phyloP scores from a whole-genome alignment of 345 rosid genomes.

The Rhodamnia rubescens region DNA sequence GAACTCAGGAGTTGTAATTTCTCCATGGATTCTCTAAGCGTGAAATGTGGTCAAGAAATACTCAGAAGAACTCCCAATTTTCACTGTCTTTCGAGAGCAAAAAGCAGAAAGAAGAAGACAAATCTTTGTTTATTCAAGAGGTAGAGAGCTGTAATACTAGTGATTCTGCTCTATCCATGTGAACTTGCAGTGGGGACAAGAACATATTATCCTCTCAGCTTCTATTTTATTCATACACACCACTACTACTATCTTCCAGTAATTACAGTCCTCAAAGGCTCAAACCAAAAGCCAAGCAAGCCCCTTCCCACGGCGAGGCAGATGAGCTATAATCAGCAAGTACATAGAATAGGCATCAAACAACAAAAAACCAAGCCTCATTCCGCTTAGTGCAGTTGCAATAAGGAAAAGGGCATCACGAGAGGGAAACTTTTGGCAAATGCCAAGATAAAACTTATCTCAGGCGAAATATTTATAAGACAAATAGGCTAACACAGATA shows the following conservation, averaged over 20 bases:
- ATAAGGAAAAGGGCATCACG: not conserved
- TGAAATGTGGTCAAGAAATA: conserved; percentile 57
- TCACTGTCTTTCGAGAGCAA: not conserved
- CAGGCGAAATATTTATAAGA: not conserved
- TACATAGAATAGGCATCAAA: not conserved
- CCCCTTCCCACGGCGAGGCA: not conserved
- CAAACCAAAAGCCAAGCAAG: not conserved
- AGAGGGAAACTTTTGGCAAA: not conserved
- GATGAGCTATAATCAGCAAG: not conserved
- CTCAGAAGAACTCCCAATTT: not conserved
- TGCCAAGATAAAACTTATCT: not conserved
- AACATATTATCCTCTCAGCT: not conserved
- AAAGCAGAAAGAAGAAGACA: not conserved
- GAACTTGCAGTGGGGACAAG: not conserved
- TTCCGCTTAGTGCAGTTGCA: not conserved
- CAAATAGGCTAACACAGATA: not conserved
- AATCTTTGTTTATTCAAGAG: not conserved
- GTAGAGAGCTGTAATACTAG: not conserved
- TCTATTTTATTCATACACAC: not conserved
- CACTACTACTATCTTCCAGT: not conserved
- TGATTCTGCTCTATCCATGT: not conserved
- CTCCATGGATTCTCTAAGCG: conserved; percentile 77
- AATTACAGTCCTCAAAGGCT: not conserved
- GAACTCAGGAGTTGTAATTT: conserved; percentile 70
- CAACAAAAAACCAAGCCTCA: not conserved